These are phyloP conservation scores for Eragrostis curvula DNA, from an alignment of 176 grass and related monocot species.

Conservation along the genomic window DNA sequence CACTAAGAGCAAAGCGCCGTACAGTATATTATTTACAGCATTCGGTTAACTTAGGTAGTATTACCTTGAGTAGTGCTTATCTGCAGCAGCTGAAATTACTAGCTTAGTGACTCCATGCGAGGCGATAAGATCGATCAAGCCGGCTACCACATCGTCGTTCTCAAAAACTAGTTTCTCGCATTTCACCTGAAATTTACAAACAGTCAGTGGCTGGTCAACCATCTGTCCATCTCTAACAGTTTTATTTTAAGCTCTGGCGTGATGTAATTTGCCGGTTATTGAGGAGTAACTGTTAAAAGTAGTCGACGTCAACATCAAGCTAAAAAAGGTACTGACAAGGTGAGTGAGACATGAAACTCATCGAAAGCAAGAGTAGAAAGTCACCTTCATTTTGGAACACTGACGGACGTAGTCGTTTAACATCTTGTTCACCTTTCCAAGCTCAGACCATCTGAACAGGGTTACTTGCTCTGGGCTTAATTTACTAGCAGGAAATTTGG, in stretches of 20 bases:
- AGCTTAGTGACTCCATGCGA: constrained; percentile 49
- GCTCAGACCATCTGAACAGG: constrained; percentile 55
- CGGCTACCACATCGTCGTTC: constrained; percentile 51
- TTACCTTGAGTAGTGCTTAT: constrained; percentile 70
- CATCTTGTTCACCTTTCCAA: constrained; percentile 51
- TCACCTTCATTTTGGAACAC: constrained; percentile 62
- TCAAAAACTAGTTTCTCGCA: constrained; percentile 66
- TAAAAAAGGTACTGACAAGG: neutral
- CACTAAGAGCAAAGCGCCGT: too few species aligned
- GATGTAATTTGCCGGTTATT: neutral
- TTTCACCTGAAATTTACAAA: constrained; percentile 45
- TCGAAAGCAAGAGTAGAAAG: neutral
- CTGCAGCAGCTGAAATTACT: constrained; percentile 62
- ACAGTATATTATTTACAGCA: neutral
- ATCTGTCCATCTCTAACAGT: too few species aligned
- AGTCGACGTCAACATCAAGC: neutral
- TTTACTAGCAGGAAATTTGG: constrained; percentile 57
- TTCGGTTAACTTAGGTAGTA: neutral
- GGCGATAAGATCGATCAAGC: constrained; percentile 56
- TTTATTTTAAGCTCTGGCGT: neutral
- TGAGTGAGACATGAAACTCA: neutral
- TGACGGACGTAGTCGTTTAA: constrained; percentile 53
- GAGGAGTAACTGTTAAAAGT: neutral
- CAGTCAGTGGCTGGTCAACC: too few species aligned
- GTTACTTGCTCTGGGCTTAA: constrained; percentile 45